Percentiles rank a stretch among this genome's conserved stretches.
These are phyloP conservation scores for Amborella trichopoda DNA, from an alignment of 164 flowering plant species.

Conservation along the genomic window DNA sequence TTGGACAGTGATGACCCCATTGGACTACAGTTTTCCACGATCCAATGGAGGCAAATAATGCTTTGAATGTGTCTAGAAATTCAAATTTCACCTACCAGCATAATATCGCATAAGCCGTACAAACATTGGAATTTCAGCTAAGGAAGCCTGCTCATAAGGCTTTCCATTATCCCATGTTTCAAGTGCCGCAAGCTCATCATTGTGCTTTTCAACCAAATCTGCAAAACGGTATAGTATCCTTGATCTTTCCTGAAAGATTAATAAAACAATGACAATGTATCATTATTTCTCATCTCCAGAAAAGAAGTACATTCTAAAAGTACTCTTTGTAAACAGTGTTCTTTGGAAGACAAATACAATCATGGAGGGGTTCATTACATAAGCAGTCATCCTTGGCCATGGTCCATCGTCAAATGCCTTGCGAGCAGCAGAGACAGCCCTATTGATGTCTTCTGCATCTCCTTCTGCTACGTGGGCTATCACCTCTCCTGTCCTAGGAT, in stretches of 20 bases:
- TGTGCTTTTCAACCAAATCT: constrained; percentile 50
- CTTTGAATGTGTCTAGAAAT: neutral
- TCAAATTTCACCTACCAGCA: constrained; percentile 27
- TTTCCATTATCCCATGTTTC: constrained; percentile 67
- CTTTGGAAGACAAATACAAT: neutral
- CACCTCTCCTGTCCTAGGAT: constrained; percentile 60
- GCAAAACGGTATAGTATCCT: constrained; percentile 33
- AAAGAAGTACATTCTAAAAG: neutral
- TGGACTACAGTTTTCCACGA: no score
- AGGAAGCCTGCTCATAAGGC: constrained; percentile 34
- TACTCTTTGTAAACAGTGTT: neutral
- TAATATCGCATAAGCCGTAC: constrained; percentile 38
- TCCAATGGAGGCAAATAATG: no score
- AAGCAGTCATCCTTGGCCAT: constrained; percentile 54
- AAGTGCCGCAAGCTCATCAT: constrained; percentile 42
- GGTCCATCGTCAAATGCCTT: constrained; percentile 71
- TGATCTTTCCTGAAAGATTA: constrained; percentile 36
- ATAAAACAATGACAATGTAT: neutral
- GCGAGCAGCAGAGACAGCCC: constrained; percentile 62
- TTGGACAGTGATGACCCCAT: no score
- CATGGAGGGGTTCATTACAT: no score
- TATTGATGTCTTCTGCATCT: constrained; percentile 46
- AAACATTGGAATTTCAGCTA: constrained; percentile 30
- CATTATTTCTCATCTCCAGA: neutral
- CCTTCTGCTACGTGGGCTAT: constrained; percentile 68